phyloP scores from a whole-genome alignment of 2,329 filamentous ascomycete genomes.

The Raffaelea arxii region DNA sequence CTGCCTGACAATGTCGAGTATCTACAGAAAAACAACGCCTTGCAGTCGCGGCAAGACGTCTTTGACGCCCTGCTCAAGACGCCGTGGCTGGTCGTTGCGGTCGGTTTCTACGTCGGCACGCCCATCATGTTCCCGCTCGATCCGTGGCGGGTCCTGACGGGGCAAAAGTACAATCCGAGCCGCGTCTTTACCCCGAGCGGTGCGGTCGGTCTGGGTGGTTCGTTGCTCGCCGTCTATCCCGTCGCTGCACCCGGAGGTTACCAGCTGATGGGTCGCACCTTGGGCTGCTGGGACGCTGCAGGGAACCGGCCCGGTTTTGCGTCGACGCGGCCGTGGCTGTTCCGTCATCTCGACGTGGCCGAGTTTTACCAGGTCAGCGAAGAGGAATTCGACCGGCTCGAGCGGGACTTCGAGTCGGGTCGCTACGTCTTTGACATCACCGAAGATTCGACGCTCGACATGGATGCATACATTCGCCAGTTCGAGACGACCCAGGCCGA shows the following conservation, averaged over 20 bases:
- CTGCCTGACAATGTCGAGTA: slow-evolving; percentile 20
- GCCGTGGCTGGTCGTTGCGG: slow-evolving; percentile 13
- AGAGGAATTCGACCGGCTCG: slow-evolving; percentile 33
- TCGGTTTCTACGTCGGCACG: slow-evolving; percentile 22
- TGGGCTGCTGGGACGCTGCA: slow-evolving; percentile 42
- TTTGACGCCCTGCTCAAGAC: slow-evolving; percentile 9
- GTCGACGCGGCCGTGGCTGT: slow-evolving; percentile 39
- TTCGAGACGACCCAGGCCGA: background rate
- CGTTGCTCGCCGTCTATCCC: slow-evolving; percentile 25
- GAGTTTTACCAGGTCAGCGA: slow-evolving; percentile 44
- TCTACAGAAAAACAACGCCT: slow-evolving; percentile 23
- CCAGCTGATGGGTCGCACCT: slow-evolving; percentile 30
- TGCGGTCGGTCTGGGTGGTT: slow-evolving; percentile 25
- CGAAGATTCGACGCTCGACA: background rate
- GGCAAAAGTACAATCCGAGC: slow-evolving; percentile 22
- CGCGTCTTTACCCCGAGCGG: slow-evolving; percentile 24
- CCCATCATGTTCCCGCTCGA: slow-evolving; percentile 23
- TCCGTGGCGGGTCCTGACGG: slow-evolving; percentile 12
- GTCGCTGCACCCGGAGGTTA: slow-evolving; percentile 28
- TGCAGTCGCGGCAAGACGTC: slow-evolving; percentile 11
- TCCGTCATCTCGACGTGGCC: slow-evolving; percentile 46
- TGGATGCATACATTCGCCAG: background rate
- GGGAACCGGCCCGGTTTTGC: slow-evolving; percentile 40
- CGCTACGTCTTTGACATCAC: slow-evolving; percentile 44
- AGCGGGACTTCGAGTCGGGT: slow-evolving; percentile 32